Percentiles rank a stretch among this genome's conserved stretches.
These are phyloP conservation scores for Spergularia azorica DNA, from an alignment of 179 eudicot genomes.

Conservation along the genomic window DNA sequence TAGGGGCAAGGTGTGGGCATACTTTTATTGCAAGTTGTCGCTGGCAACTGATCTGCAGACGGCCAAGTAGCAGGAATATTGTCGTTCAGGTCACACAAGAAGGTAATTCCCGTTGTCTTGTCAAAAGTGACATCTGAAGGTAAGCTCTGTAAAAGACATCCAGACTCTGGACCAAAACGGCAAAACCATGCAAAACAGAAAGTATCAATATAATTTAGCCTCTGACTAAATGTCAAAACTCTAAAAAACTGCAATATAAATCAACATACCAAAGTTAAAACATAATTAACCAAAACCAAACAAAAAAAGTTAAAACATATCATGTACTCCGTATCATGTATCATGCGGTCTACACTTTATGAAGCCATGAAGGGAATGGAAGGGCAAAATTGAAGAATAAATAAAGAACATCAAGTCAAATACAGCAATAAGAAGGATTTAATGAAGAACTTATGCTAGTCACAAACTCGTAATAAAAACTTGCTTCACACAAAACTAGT, in stretches of 20 bases:
- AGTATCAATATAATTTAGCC: background rate
- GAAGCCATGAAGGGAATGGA: too few species aligned
- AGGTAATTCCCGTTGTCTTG: constrained; percentile 66
- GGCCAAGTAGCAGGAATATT: constrained; percentile 99
- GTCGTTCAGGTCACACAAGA: constrained; percentile 94
- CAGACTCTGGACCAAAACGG: constrained; percentile 59
- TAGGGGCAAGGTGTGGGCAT: constrained; percentile 29
- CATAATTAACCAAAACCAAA: too few species aligned
- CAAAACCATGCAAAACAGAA: constrained; percentile 10
- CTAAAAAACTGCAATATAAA: background rate
- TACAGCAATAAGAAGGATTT: background rate
- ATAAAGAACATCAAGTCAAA: too few species aligned
- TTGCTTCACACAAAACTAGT: background rate
- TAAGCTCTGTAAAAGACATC: constrained; percentile 94
- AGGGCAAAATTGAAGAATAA: too few species aligned
- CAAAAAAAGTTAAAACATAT: too few species aligned
- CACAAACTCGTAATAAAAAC: background rate
- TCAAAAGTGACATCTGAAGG: constrained; percentile 90
- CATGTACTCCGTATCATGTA: too few species aligned
- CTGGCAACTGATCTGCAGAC: constrained; percentile 57
- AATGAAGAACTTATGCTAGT: background rate
- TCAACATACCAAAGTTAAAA: background rate
- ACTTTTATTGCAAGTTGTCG: constrained; percentile 91
- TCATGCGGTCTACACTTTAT: too few species aligned
- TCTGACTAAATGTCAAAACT: background rate